Conservation (phyloP, 768 basidiomycete species). For the Pseudohyphozyma bogoriensis region DNA sequence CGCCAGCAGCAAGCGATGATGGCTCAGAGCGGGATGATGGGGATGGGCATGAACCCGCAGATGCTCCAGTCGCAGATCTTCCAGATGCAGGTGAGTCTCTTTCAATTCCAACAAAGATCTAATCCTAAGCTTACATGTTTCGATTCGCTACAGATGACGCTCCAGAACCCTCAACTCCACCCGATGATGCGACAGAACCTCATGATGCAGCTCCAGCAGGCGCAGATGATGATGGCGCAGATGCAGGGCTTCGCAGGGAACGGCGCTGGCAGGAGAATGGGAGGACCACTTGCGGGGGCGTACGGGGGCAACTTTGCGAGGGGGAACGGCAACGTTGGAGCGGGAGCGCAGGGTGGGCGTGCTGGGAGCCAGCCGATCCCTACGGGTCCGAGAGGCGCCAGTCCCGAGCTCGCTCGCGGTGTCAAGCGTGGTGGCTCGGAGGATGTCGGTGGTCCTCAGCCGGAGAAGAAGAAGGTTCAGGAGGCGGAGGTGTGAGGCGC, state of each 20-base stretch:
- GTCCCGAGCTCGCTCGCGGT: too few species aligned
- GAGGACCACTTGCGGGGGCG: background rate
- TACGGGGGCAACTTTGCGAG: background rate
- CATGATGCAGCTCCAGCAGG: slow-evolving; percentile 56
- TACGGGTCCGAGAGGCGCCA: too few species aligned
- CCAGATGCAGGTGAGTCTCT: slow-evolving; percentile 54
- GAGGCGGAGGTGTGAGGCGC: too few species aligned
- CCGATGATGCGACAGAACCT: slow-evolving; percentile 29
- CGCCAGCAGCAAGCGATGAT: too few species aligned
- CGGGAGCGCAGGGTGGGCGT: background rate
- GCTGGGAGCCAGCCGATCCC: too few species aligned
- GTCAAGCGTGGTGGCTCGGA: too few species aligned
- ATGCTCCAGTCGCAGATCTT: slow-evolving; percentile 70
- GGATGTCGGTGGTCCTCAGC: too few species aligned
- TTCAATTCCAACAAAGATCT: slow-evolving; percentile 58
- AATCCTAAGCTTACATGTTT: slow-evolving; percentile 43
- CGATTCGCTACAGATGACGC: slow-evolving; percentile 29
- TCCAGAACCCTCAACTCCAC: slow-evolving; percentile 15
- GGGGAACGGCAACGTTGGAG: background rate
- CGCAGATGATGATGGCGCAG: slow-evolving; percentile 46
- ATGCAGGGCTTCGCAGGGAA: slow-evolving; percentile 42
- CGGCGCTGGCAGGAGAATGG: background rate
- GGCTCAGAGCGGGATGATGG: too few species aligned
- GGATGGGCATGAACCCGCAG: slow-evolving; percentile 47
- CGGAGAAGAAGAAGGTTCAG: too few species aligned